Evolutionary conservation across 805 yeast species (phyloP).

Genomic region (Spathaspora arborariae): DNA sequence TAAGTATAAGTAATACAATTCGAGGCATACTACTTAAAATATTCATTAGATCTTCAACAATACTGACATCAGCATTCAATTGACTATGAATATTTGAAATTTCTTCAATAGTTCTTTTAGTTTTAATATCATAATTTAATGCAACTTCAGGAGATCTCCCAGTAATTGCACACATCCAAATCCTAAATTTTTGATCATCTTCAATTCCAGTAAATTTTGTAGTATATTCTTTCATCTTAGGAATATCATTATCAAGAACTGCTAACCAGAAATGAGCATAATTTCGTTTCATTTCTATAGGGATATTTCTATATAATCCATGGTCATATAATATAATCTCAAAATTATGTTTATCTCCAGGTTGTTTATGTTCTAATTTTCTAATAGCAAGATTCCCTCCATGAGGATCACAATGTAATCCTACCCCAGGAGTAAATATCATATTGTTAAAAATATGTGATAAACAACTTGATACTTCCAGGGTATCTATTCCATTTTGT

Average conservation of each 20-base stretch:
- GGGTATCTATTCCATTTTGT: slow-evolving; percentile 59
- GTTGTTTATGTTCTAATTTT: slow-evolving; percentile 14
- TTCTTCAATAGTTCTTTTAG: slow-evolving; percentile 58
- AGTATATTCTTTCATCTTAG: slow-evolving; percentile 69
- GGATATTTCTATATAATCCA: slow-evolving; percentile 85
- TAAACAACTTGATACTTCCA: slow-evolving; percentile 78
- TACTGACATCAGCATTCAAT: slow-evolving; percentile 52
- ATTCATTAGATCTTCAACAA: slow-evolving; percentile 73
- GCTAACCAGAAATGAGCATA: slow-evolving; percentile 95
- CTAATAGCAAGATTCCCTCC: slow-evolving; percentile 93
- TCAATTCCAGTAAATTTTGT: slow-evolving; percentile 71
- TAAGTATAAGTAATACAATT: slow-evolving; percentile 78
- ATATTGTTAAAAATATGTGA: slow-evolving; percentile 89
- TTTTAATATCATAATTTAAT: slow-evolving; percentile 53
- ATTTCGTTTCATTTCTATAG: slow-evolving; percentile 68
- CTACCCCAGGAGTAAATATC: slow-evolving; percentile 91
- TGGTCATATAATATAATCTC: slow-evolving; percentile 93
- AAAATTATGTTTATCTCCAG: slow-evolving; percentile 57
- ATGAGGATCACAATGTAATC: slow-evolving; percentile 97
- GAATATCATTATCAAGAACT: slow-evolving; percentile 64
- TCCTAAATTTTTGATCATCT: slow-evolving; percentile 69
- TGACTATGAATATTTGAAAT: slow-evolving; percentile 62
- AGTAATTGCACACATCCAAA: slow-evolving; percentile 90
- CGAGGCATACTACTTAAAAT: slow-evolving; percentile 78
- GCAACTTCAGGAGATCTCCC: slow-evolving; percentile 87